phyloP scores from a whole-genome alignment of 2,329 filamentous ascomycete species.

The Calonectria multiphialidica region DNA sequence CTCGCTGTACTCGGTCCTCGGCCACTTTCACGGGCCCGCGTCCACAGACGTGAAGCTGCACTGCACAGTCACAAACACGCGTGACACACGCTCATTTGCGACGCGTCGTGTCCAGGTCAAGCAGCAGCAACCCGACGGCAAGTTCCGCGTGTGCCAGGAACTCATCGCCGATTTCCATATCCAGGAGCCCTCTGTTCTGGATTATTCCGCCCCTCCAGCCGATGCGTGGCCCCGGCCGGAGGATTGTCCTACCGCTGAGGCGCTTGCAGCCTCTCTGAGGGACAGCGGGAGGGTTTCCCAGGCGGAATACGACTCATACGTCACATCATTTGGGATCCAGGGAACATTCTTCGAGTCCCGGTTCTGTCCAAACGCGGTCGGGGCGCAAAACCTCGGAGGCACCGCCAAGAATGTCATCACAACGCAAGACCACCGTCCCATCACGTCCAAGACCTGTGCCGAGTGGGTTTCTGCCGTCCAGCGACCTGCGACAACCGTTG shows the following conservation, averaged over 20 bases:
- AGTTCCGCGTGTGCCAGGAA: constrained; percentile 54
- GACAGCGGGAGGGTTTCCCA: constrained; percentile 40
- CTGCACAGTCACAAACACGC: constrained; percentile 50
- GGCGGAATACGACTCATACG: constrained; percentile 37
- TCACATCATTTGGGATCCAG: constrained; percentile 45
- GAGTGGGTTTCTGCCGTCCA: constrained; percentile 54
- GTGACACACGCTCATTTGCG: constrained; percentile 61
- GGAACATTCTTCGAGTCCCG: constrained; percentile 50
- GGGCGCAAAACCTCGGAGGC: constrained; percentile 58
- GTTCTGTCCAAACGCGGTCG: constrained; percentile 54
- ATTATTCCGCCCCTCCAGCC: constrained; percentile 53
- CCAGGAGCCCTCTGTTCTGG: constrained; percentile 50
- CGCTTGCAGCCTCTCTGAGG: constrained; percentile 28
- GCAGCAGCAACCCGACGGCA: constrained; percentile 53
- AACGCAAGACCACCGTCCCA: constrained; percentile 42
- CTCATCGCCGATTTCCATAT: constrained; percentile 61
- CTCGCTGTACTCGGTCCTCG: constrained; percentile 59
- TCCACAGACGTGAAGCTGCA: constrained; percentile 52
- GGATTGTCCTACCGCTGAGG: constrained; percentile 34
- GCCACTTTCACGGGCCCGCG: constrained; percentile 61
- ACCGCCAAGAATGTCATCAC: constrained; percentile 55
- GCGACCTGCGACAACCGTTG: constrained; percentile 36
- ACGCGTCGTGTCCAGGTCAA: constrained; percentile 59
- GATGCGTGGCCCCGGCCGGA: constrained; percentile 45
- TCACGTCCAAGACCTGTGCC: constrained; percentile 52